Evolutionary conservation across 495 filamentous ascomycete species (phyloP), one percentile per base, ranked within the genome.

Genomic region (Hyaloscypha finlandica): DNA sequence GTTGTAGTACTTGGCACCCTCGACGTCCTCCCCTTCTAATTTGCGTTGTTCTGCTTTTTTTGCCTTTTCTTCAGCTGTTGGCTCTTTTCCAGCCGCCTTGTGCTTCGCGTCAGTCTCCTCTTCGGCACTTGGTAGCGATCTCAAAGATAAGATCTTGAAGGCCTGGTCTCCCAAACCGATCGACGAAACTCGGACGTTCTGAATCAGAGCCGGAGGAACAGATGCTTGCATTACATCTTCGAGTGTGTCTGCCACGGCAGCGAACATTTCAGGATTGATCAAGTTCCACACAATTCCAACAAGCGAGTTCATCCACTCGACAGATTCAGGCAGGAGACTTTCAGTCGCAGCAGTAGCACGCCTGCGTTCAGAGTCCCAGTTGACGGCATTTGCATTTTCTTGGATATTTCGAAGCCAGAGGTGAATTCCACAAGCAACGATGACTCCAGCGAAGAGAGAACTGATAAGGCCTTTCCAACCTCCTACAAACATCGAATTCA

Each of bases 211-310:
- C 9, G 83, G 82, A 29, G 83, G 70, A 58, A 65, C 63, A 16
- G 74, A 77, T 8, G 81, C 81, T 75, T 85, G 83, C 83, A 85
- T 85, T 45, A 85, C 81, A 69, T 85, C 83, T 71, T 85, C 83
- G 8, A 85, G 71, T 12, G 77, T 82, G 64, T 85, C 83, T 12
- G 77, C 76, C 12, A 85, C 45, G 60, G 77, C 78, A 9, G 74
- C 78, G 62, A 85, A 84, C 16, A 85, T 74, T 68, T 84, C 83
- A 2, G 83, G 83, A 63, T 85, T 85, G 65, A 85, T 76, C 64
- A 85, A 69, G 3, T 81, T 79, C 83, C 83, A 85, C 14, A 85
- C 67, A 3, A 79, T 76, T 0, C 74, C 73, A 37, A 85, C 69
- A 14, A 85, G 59, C 2, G 76, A 78, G 64, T 84, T 85, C 22